Conservation (phyloP, 1,284 basidiomycete genomes). For the Schizophyllum amplum region DNA sequence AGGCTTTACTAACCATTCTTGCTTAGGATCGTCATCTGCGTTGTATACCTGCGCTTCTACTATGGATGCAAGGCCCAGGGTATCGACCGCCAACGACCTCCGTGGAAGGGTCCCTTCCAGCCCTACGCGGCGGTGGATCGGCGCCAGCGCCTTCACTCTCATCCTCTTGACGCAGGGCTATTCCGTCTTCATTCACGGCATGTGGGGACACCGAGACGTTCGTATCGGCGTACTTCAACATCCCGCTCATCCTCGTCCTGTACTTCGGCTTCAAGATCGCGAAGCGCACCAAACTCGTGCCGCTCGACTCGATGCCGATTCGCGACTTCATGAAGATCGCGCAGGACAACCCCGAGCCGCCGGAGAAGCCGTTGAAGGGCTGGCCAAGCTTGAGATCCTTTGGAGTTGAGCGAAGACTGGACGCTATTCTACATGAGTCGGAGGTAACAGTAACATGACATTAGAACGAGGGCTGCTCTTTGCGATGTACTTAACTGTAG, state of each 20-base stretch:
- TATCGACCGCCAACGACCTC: conserved; percentile 31
- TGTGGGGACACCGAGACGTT: conserved; percentile 23
- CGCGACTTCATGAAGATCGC: not conserved
- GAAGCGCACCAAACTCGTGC: conserved; percentile 12
- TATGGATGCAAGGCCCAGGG: conserved; percentile 39
- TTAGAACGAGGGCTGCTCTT: no score
- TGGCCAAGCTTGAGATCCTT: not conserved
- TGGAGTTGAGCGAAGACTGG: not conserved
- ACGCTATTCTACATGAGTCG: no score
- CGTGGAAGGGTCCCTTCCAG: conserved; percentile 31
- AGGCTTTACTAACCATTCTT: conserved; percentile 18
- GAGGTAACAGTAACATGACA: no score
- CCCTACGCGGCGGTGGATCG: conserved; percentile 24
- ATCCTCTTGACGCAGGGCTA: conserved; percentile 19
- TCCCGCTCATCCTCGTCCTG: conserved; percentile 35
- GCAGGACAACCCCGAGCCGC: not conserved
- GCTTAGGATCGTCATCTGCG: conserved; percentile 28
- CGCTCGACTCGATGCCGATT: conserved; percentile 10
- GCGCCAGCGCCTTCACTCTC: conserved; percentile 1
- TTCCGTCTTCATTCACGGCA: conserved; percentile 30
- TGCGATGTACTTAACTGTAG: no score
- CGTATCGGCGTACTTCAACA: conserved; percentile 36
- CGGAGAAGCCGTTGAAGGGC: not conserved
- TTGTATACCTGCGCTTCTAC: conserved; percentile 42
- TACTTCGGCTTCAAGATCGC: conserved; percentile 25